Base-by-base conservation (phyloP, 257 asterid genomes). In the Misopates orontium region DNA sequence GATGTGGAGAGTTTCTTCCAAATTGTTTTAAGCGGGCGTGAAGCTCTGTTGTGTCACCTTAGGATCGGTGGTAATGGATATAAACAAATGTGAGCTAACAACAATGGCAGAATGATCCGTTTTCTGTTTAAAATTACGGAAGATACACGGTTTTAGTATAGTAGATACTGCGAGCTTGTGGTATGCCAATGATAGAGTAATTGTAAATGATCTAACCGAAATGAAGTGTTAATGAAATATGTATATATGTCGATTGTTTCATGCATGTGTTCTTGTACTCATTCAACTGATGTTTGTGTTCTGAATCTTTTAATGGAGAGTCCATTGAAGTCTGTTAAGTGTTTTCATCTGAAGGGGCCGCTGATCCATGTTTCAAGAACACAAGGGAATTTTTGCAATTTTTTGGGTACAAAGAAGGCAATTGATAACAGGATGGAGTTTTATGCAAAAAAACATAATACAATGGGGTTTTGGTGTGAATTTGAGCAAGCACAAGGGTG, bases 1-100 rank as follows among this genome's bases (percentile, higher is more conserved):
- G 95, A 85, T 53, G 85, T 85, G 5, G 95, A 89, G 60, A 64
- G 76, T 49, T 89, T 91, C 73, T 91, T 91, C 77, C 84, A 81
- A 60, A 87, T 87, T 10, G 87, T 91, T 71, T 71, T 91, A 22
- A 79, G 72, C 0, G 98, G 96, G 19, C 91, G 95, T 0, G 86
- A 87, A 39, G 87, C 95, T 10, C 81, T 89, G 66, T 90, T 91
- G 6, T 73, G 84, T 78, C 87, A 83, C 77, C 91, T 88, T 76
- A 83, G 95, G 82, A 73, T 79, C 45, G 87, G 85, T 21, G 83
- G 85, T 50, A 66, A 75, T 4, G 55, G 28, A 21, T 41, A 70
- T 13, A 64, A 73, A 17, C 66, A 69, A 6, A 71, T 44, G 5
- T 71, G 69, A 22, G 60, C 39, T 58, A 72, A 62, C 71, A 67